Evolutionary conservation across 208 protist species (phyloP).

Genomic region (Trypanosoma grayi): DNA sequence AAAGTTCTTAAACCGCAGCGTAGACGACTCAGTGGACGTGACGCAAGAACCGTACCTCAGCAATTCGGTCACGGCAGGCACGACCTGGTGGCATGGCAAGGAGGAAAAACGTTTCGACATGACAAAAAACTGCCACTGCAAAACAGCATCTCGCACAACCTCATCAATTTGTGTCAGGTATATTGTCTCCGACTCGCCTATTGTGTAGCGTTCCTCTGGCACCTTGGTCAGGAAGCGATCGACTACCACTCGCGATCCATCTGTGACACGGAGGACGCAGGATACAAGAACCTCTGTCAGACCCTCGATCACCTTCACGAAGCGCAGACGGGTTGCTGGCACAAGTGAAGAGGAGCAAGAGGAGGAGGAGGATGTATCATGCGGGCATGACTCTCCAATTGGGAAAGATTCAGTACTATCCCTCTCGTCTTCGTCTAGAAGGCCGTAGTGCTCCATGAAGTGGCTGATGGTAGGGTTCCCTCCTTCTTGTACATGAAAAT

Average conservation of each 20-base stretch:
- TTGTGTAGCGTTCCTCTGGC: slow-evolving; percentile 65
- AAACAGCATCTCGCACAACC: slow-evolving; percentile 43
- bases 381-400: too few species aligned
- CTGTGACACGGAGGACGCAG: slow-evolving; percentile 49
- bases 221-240: slow-evolving; percentile 71
- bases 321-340: slow-evolving; percentile 34
- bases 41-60: slow-evolving; percentile 28
- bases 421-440: slow-evolving; percentile 34
- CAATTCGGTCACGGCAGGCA: slow-evolving; percentile 19
- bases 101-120: slow-evolving; percentile 18
- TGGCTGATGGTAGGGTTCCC: slow-evolving; percentile 52
- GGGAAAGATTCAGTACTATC: not conserved
- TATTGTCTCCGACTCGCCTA: slow-evolving; percentile 59
- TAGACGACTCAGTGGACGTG: slow-evolving; percentile 45
- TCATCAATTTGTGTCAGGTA: slow-evolving; percentile 53
- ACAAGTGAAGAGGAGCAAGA: not conserved
- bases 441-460: slow-evolving; percentile 85
- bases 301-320: slow-evolving; percentile 81
- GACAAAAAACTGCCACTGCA: slow-evolving; percentile 51
- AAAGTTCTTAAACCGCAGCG: slow-evolving; percentile 56
- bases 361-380: too few species aligned
- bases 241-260: slow-evolving; percentile 31
- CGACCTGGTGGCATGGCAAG: slow-evolving; percentile 13
- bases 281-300: slow-evolving; percentile 86
- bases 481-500: slow-evolving; percentile 62